Evolutionary conservation across 768 basidiomycete species (phyloP), one percentile per base, ranked within the genome.

Genomic region (Termitomyces sp.): DNA sequence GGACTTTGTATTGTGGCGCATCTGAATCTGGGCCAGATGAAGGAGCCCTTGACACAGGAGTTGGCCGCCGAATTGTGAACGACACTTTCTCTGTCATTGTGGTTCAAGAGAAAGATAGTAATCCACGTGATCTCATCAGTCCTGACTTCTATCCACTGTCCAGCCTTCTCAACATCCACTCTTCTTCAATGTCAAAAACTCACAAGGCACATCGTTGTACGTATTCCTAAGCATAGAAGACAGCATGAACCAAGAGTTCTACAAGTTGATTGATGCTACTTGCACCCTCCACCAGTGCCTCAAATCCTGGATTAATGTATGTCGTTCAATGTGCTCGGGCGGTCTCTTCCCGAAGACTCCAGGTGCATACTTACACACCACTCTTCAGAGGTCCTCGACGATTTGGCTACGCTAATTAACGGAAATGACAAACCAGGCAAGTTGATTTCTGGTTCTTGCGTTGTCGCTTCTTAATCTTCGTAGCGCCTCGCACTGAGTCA

Each of bases 51-150:
- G 88, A 86, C 0, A 76, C 66, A 0, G 89, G 87, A 0, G 84
- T 84, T 0, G 94, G 94, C 7, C 91, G 80, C 40, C 91, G 83
- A 54, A 96, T 78, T 2, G 88, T 94, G 70, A 96, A 95, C 0
- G 93, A 94, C 38, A 94, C 79, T 59, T 83, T 80, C 52, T 64
- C 60, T 12, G 60, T 35, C 64, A 65, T 64, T 25, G 60, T 59
- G 40, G 60, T 60, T 23, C 51, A 22, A 27, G 43, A 58, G 16
- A 54, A 41, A 54, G 13, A 32, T 7, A 3, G 5, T 1, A 9
- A 11, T 11, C 10, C 60, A 61, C 60, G 60, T 61, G 60, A 56
- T 47, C 49, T 7, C 16, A 29, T 29, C 29, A 29, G 9, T 29
- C n/a, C n/a, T n/a, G n/a, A 3, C 15, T 29, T 7, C 15, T 5